These are phyloP conservation scores for Chrysanthemum seticuspe DNA, from an alignment of 129 eudicot species.

Conservation along the genomic window DNA sequence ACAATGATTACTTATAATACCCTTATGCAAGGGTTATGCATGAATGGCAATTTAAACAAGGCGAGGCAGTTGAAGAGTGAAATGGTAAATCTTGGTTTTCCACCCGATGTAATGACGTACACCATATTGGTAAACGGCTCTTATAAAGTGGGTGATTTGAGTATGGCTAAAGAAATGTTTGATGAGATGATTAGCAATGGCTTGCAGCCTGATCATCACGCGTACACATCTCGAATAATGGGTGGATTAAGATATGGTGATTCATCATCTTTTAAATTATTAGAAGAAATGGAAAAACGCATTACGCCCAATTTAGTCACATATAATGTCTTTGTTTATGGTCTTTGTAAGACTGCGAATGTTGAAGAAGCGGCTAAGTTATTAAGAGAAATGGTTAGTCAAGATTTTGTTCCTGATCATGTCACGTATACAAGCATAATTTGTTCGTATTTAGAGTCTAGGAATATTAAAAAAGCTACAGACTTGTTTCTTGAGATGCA, in stretches of 20 bases:
- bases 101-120: conserved; percentile 61
- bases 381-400: conserved; percentile 42
- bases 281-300: conserved; percentile 61
- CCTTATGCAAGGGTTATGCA: conserved; percentile 54
- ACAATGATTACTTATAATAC: conserved; percentile 59
- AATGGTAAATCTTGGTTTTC: conserved; percentile 46
- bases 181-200: conserved; percentile 59
- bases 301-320: conserved; percentile 39
- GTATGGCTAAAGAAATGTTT: conserved; percentile 45
- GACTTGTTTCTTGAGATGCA: conserved; percentile 54
- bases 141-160: conserved; percentile 46
- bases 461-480: conserved; percentile 47
- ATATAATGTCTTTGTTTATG: conserved; percentile 58
- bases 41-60: conserved; percentile 42
- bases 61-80: conserved; percentile 50
- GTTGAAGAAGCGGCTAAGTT: conserved; percentile 46
- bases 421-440: conserved; percentile 67
- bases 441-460: conserved; percentile 49
- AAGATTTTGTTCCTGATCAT: conserved; percentile 55
- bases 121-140: conserved; percentile 56
- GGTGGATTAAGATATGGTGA: conserved; percentile 57
- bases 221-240: conserved; percentile 46
- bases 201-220: conserved; percentile 57
- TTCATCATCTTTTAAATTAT: conserved; percentile 27
- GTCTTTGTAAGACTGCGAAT: conserved; percentile 48